Evolutionary conservation across 768 basidiomycete genomes (phyloP), one percentile per base, ranked within the genome.

Genomic region (Hericium erinaceus): DNA sequence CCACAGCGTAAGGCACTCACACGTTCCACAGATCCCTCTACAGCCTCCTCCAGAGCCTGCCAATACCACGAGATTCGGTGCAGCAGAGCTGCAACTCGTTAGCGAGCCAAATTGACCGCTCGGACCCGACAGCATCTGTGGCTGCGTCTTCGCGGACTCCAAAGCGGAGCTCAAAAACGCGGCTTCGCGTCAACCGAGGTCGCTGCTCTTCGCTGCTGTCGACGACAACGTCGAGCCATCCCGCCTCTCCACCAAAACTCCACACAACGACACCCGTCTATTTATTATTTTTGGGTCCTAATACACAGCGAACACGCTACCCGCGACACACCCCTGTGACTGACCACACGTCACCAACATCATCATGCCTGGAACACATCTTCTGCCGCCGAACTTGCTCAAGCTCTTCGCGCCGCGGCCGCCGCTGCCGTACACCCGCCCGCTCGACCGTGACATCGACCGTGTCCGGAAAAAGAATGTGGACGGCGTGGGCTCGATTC

Each of bases 351-450:
- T 41, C 26, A 16, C 49, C 20, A 37, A 16, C 18, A 18, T 51
- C 61, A 62, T 40, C 59, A 78, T 78, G 77, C 78, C 77, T 10
- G 89, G 88, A 51, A 93, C 92, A 3, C 91, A 95, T 73, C 78
- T 95, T 22, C 81, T 99, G 22, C 95, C 95, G 3, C 93, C 93
- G 3, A 97, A 98, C 73, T 82, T 99, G 54, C 85, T 98, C 70
- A 94, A 95, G 70, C 87, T 98, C 63, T 99, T 98, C 70, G 87
- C 92, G 0, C 94, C 97, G 4, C 84, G 97, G 7, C 92, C 95
- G 1, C 89, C 87, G 2, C 80, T 98, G 3, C 88, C 89, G 0
- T 98, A 93, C 68, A 66, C 84, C 33, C 85, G 92, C 9, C 94
- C 95, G 0, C 77, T 92, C 38, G 92, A 89, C 68, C 85, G 75